A percentile compares a stretch with the other conserved stretches of the same genome.
Conservation (phyloP, 1,139 yeast genomes). For the Torulaspora globosa region DNA sequence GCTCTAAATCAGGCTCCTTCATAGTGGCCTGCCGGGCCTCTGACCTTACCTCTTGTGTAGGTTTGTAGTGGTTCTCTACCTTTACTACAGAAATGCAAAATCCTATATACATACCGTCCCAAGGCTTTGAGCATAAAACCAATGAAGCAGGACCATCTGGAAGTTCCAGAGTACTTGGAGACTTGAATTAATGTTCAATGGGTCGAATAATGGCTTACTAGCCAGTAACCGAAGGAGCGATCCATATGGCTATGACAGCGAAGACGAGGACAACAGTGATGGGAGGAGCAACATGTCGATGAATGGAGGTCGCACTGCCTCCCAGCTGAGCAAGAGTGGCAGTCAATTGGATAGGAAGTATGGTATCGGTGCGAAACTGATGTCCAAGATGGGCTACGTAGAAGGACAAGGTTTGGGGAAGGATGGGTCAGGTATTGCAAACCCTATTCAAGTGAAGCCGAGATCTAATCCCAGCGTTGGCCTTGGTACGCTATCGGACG, state of each 20-base stretch:
- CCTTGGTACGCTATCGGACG: constrained; percentile 47
- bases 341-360: constrained; percentile 39
- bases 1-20: constrained; percentile 20
- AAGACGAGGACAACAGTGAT: constrained; percentile 14
- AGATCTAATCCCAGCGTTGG: constrained; percentile 65
- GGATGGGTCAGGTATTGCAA: constrained; percentile 63
- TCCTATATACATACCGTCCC: not conserved
- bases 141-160: not conserved
- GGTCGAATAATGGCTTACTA: not conserved
- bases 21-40: constrained; percentile 3
- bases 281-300: not conserved
- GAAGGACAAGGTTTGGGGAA: constrained; percentile 81
- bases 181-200: not conserved
- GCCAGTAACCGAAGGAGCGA: constrained; percentile 3
- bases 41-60: not conserved
- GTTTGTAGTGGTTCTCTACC: not conserved
- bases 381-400: constrained; percentile 83
- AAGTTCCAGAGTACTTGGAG: not conserved
- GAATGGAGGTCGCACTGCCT: not conserved
- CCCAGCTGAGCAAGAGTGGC: not conserved
- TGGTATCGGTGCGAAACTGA: constrained; percentile 80
- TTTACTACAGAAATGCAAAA: not conserved
- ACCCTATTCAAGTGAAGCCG: constrained; percentile 68
- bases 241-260: constrained; percentile 12
- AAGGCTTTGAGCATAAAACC: not conserved